Evolutionary conservation across 495 filamentous ascomycete genomes (phyloP), one percentile per base, ranked within the genome.

Genomic region (Penicillium macrosclerotiorum): DNA sequence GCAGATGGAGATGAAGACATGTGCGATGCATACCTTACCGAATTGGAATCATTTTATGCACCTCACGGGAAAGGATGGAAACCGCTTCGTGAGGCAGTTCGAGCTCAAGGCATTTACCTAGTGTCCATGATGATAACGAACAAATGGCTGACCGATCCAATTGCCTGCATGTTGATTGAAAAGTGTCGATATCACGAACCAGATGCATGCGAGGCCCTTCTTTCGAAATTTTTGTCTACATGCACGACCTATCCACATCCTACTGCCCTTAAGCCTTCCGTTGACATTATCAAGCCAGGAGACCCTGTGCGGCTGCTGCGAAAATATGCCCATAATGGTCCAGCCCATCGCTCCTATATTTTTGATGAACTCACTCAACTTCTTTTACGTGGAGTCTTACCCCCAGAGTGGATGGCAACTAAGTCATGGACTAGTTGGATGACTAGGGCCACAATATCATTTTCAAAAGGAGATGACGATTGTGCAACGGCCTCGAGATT

Each of bases 71-170:
- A 49, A 27, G 85, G 85, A 23, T 90, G 86, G 86, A 78, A 65
- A 38, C 78, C 81, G 44, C 68, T 91, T 0, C 76, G 77, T 38
- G 68, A 78, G 36, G 74, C 85, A 29, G 83, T 84, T 17, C 77
- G 85, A 42, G 76, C 84, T 4, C 84, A 89, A 42, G 84, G 82
- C n/a, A 58, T 89, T 8, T 53, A 67, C 25, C 64, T 86, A 24
- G 56, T 91, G 22, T 70, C 67, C 19, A 65, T 74, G 8, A 80
- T 83, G 49, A 74, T 83, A 31, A 33, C 47, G 11, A 75, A 78
- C n/a, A 48, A 50, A 40, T 73, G 69, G 69, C 40, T 75, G 4
- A 63, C 63, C 1, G 54, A 61, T 26, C 13, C 56, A 4, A 63
- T 68, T 16, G 54, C 58, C 3, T 68, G 53, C 42, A 51, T 63